Conservation (phyloP, 225 moss, liverwort and hornwort species). For the Pseudoscleropodium purum region DNA sequence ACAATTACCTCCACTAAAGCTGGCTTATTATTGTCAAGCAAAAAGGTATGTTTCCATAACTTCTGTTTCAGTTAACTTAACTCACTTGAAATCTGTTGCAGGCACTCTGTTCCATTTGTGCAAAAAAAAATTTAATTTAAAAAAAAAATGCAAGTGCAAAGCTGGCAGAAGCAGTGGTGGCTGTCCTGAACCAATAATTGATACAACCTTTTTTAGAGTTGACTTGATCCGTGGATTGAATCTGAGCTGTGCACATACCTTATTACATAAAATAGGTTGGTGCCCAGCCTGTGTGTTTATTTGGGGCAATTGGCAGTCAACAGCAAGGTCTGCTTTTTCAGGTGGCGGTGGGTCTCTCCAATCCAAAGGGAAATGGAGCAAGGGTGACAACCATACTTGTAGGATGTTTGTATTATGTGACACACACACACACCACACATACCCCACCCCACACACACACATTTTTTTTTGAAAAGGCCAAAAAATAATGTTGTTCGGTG, state of each 20-base stretch:
- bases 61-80: background rate
- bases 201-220: background rate
- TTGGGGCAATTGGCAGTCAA: background rate
- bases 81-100: background rate
- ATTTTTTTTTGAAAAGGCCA: too few relatives aligned
- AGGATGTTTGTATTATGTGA: background rate
- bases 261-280: background rate
- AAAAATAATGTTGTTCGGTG: background rate
- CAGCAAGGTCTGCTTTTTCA: background rate
- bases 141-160: background rate
- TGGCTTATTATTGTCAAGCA: background rate
- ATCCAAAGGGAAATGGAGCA: too few relatives aligned
- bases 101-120: too few relatives aligned
- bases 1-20: too few relatives aligned
- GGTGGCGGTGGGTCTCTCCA: fast-evolving
- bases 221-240: background rate
- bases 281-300: background rate
- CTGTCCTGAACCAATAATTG: background rate
- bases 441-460: too few relatives aligned
- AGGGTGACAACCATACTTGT: background rate
- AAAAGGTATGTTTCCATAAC: background rate
- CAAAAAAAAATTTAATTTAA: too few relatives aligned
- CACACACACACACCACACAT: too few relatives aligned
- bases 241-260: background rate
- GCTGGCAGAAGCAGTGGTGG: background rate